Evolutionary conservation across 306 rosid genomes (phyloP), one percentile per base, ranked within the genome.

Genomic region (Cyclanthera cordifolia): DNA sequence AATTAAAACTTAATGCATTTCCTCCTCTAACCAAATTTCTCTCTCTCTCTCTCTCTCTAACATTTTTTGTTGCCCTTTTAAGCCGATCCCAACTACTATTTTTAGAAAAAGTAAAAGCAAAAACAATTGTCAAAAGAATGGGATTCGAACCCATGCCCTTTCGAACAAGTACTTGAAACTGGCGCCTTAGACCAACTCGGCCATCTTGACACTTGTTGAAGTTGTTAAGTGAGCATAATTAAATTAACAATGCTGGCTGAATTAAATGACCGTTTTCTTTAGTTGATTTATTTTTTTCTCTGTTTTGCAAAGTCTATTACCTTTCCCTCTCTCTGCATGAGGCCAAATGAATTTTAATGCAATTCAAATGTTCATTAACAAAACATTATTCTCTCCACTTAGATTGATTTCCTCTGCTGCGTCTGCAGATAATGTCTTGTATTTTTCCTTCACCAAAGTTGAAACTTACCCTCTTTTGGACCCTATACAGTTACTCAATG

Each of bases 341-440:
- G 28, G 21, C 58, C 17, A 23, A 28, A 68, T 80, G 85, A 82
- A 68, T 60, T 67, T 71, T 70, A 82, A 60, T 43, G 24, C 60
- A 16, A 74, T n/a, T 64, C 68, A 51, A 47, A 56, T 25, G 17
- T 15, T 81, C 13, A 53, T 15, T 1, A 12, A 37, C 25, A 82
- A 63, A 75, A 20, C 37, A 71, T 69, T 79, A 20, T 76, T 30
- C 39, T 60, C 64, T 45, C 47, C 79, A 41, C 39, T 32, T 76
- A 78, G 82, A 74, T 83, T 81, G 57, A 32, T 71, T 72, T 74
- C 85, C 46, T 78, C 86, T n/a, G 66, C 80, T 41, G 67, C 84
- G 47, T 60, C 51, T 69, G 19, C 10, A 8, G 74, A 77, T 52
- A 54, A 48, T 41, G 27, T 74, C 20, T 34, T 70, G 13, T 16